Evolutionary conservation across 2,329 filamentous ascomycete species (phyloP), one percentile per base, ranked within the genome.

Genomic region (Aureobasidium vineae): DNA sequence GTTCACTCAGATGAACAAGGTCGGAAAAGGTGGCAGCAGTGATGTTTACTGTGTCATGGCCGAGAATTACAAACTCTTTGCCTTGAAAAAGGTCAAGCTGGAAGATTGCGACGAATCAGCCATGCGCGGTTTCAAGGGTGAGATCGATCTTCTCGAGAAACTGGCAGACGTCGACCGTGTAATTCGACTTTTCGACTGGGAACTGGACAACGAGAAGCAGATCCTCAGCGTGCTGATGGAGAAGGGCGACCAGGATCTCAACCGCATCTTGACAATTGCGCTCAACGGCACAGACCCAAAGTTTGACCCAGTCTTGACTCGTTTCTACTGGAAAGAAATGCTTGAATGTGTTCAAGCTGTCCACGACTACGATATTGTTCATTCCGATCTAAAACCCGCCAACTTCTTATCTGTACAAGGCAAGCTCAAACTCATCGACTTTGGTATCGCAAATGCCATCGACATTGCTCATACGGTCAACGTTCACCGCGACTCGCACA

Each of bases 271-370:
- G 70, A 88, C 88, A 41, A 85, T 88, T 70, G 74, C 90, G 86
- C 74, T 85, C 72, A 91, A 88, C 73, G 72, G 70, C 0, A 89
- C 92, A 68, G 86, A 90, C 64, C 86, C 90, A 45, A 86, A 84
- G 68, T 89, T 99, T 68, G 95, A 99, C 75, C 85, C 91, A 1
- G 90, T 90, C 63, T 97, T 98, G 76, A 92, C 95, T 15, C 90
- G 95, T n/a, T 96, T 91, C 79, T 97, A 97, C 82, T 99, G 95
- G 95, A 95, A 96, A 77, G 95, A 99, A 79, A 99, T 99, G 95
- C 88, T 99, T 21, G 92, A 97, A 77, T 98, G 95, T 75, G 87
- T 99, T 6, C 86, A 91, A 71, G 87, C 94, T 0, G 92, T 99
- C 0, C 95, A 99, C 75, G 86, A 90, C 15, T 84, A 89, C 75